phyloP scores from a whole-genome alignment of 441 rosid species.

The Viola pubescens region DNA sequence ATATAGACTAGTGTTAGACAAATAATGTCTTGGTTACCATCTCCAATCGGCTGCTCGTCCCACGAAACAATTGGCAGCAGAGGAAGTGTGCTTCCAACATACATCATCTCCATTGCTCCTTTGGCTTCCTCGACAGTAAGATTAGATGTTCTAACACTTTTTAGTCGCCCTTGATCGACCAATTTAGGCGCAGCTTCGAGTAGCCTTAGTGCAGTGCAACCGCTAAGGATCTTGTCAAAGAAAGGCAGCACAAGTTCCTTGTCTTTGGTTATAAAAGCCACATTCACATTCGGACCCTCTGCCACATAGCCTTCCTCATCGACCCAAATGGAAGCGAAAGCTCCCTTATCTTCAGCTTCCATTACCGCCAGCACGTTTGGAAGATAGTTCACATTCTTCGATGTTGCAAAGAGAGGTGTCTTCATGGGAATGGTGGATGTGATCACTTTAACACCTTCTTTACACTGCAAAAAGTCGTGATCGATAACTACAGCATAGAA shows the following conservation, averaged over 20 bases:
- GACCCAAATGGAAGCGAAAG: conserved; percentile 54
- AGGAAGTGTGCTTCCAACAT: conserved; percentile 61
- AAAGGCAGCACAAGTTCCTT: conserved; percentile 50
- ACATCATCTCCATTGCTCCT: conserved; percentile 53
- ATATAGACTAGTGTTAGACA: too few relatives aligned
- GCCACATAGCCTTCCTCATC: conserved; percentile 51
- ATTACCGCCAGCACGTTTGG: conserved; percentile 49
- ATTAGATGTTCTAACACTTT: conserved; percentile 30
- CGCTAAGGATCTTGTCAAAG: conserved; percentile 56
- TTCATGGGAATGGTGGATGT: conserved; percentile 57
- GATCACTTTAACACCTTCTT: conserved; percentile 51
- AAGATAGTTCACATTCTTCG: conserved; percentile 63
- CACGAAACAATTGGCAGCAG: conserved; percentile 48
- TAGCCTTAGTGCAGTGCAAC: conserved; percentile 62
- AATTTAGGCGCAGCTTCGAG: conserved; percentile 48
- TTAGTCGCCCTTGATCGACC: conserved; percentile 44
- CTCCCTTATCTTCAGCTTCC: conserved; percentile 68
- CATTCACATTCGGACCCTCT: conserved; percentile 67
- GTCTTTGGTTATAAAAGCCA: conserved; percentile 44
- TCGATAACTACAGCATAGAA: conserved; percentile 62
- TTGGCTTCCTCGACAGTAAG: conserved; percentile 44
- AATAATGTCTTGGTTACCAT: conserved; percentile 32
- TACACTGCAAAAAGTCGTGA: conserved; percentile 38
- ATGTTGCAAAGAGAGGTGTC: conserved; percentile 38
- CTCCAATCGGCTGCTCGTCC: conserved; percentile 57